Evolutionary conservation across 371 early-diverging fungal genomes (phyloP).

Genomic region (Haplosporangium sp.): DNA sequence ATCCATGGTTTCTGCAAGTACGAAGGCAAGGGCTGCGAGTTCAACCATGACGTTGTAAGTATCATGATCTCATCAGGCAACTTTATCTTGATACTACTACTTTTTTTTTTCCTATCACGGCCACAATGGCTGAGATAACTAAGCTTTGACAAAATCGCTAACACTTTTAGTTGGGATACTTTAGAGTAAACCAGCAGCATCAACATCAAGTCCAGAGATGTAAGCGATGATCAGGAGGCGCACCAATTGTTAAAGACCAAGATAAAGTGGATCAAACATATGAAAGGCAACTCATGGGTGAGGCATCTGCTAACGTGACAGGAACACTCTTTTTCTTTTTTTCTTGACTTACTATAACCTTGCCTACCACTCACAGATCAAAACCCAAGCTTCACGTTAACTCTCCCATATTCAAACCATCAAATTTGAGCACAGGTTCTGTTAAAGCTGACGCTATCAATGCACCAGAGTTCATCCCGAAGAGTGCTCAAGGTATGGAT

Average conservation of each 20-base stretch:
- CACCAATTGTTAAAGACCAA: neutral
- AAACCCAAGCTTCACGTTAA: conserved; percentile 72
- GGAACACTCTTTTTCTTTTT: neutral
- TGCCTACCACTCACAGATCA: conserved; percentile 17
- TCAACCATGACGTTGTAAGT: conserved; percentile 81
- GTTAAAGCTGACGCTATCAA: conserved; percentile 70
- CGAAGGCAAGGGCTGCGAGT: conserved; percentile 88
- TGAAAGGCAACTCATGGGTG: neutral
- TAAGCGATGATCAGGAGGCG: conserved; percentile 41
- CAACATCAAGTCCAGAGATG: conserved; percentile 67
- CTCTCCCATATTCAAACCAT: conserved; percentile 70
- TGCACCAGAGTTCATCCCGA: conserved; percentile 77
- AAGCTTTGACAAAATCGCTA: neutral
- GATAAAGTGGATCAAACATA: neutral
- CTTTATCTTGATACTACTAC: neutral
- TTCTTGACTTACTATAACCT: neutral
- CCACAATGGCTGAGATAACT: no score
- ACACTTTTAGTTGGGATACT: neutral
- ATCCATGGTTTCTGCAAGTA: conserved; percentile 90
- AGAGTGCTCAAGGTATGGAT: conserved; percentile 57
- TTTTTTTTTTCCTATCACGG: no score
- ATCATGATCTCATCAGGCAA: neutral
- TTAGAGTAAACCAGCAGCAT: conserved; percentile 43
- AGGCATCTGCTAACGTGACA: neutral
- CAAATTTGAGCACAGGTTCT: conserved; percentile 58